These are phyloP conservation scores for Phytophthora sp. DNA, from an alignment of 352 stramenopile species.

Conservation along the genomic window DNA sequence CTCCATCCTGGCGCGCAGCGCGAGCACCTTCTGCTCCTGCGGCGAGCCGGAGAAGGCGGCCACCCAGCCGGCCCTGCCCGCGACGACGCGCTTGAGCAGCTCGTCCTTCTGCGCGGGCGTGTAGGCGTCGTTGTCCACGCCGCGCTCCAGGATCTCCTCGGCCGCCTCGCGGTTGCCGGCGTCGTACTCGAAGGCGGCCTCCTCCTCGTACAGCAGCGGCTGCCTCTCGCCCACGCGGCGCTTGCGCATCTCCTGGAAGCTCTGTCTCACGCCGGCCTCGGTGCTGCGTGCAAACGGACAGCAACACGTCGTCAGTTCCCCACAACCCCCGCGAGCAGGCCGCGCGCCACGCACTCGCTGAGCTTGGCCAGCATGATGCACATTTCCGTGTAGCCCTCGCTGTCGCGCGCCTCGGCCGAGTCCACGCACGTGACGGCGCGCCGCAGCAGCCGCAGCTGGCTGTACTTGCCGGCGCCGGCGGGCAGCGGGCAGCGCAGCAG, in stretches of 20 bases:
- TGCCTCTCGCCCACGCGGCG: conserved; percentile 57
- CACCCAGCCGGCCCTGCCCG: conserved; percentile 36
- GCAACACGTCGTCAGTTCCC: neutral
- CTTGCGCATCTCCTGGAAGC: conserved; percentile 67
- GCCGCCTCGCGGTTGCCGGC: conserved; percentile 29
- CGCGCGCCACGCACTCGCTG: conserved; percentile 38
- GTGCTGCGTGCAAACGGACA: conserved; percentile 26
- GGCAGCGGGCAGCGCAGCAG: conserved; percentile 55
- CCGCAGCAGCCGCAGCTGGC: conserved; percentile 45
- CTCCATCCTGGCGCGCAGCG: conserved; percentile 18
- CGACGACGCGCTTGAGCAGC: conserved; percentile 41
- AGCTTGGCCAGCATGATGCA: conserved; percentile 64
- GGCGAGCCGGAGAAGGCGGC: conserved; percentile 31
- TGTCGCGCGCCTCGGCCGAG: conserved; percentile 31
- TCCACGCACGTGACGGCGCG: conserved; percentile 52
- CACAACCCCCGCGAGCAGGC: neutral
- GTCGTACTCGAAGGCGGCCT: conserved; percentile 65
- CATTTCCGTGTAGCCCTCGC: conserved; percentile 60
- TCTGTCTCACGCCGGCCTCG: conserved; percentile 51
- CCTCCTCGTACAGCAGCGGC: conserved; percentile 63
- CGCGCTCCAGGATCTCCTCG: conserved; percentile 60
- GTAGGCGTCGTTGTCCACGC: conserved; percentile 50
- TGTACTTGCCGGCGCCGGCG: conserved; percentile 48
- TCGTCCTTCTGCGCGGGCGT: conserved; percentile 44
- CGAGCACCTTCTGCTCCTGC: conserved; percentile 35